Percentiles rank a stretch among this genome's conserved stretches.
Evolutionary conservation across 805 yeast species (phyloP).

Genomic region (Teunomyces gatunensis): DNA sequence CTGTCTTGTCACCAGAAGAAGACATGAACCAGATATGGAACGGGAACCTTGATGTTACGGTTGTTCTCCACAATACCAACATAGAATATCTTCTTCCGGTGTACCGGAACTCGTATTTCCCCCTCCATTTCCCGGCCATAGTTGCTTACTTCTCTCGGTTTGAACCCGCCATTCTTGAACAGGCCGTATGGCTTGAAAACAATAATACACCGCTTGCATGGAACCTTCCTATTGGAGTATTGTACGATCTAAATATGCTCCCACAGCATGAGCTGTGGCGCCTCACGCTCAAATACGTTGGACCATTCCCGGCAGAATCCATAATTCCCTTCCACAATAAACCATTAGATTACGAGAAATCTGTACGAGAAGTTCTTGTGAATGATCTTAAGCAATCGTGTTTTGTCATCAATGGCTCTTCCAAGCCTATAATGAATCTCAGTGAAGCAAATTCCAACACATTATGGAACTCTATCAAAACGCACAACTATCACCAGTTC

Average conservation of each 20-base stretch:
- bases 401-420: conserved; percentile 69
- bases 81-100: conserved; percentile 18
- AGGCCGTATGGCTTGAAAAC: conserved; percentile 61
- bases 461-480: conserved; percentile 54
- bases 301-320: conserved; percentile 25
- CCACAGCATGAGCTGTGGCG: conserved; percentile 45
- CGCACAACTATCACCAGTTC: conserved; percentile 29
- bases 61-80: conserved; percentile 12
- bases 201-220: conserved; percentile 67
- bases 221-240: conserved; percentile 73
- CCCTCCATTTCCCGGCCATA: conserved; percentile 38
- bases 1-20: not conserved
- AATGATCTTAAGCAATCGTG: conserved; percentile 84
- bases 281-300: conserved; percentile 23
- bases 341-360: conserved; percentile 20
- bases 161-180: conserved; percentile 4
- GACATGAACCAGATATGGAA: conserved; percentile 48
- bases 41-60: conserved; percentile 48
- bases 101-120: conserved; percentile 53
- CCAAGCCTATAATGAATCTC: conserved; percentile 77
- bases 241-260: conserved; percentile 52
- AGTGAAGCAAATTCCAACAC: conserved; percentile 57
- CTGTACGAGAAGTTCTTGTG: conserved; percentile 55
- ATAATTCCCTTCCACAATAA: conserved; percentile 27
- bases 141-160: conserved; percentile 36